Base-by-base conservation (phyloP, 768 basidiomycete species). In the Auricularia sp. region DNA sequence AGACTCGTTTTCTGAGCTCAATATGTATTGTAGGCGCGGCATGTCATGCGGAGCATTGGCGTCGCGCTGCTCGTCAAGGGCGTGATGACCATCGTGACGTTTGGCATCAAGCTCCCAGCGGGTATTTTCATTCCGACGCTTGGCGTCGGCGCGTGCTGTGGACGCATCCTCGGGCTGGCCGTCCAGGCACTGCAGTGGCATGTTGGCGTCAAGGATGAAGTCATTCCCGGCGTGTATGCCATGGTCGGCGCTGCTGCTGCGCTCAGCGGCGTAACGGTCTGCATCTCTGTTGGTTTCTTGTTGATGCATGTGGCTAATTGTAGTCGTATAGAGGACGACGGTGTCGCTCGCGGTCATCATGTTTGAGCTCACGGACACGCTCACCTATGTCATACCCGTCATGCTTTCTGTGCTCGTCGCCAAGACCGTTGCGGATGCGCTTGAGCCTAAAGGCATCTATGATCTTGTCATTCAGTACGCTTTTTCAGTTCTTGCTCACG, bases 41-140 rank as follows among this genome's bases (percentile, higher is more conserved):
- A 84, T 0, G 82, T 94, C 43, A 80, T 88, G 44, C 76, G 74
- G 23, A 80, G 85, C 3, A 83, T 98, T 66, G 76, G 83, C n/a
- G 77, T 87, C 16, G 90, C 94, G 0, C 82, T 96, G 79, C 51
- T 93, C 51, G 83, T 93, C 70, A 96, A 95, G 72, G 88, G 85
- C 1, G 79, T 79, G 2, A 74, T 97, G 63, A 94, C 93, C 0
- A 78, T 93, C 62, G 80, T 96, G 43, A 98, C 96, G 0, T 98
- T 98, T 66, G 97, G 96, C 6, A 91, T 96, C 77, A 91, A 88
- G 70, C 70, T 93, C 18, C 90, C 90, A 60, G 93, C 94, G 14
- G 96, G 97, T 3, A 97, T 98, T 68, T 99, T 99, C 75, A 92
- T 99, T 47, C 97, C 97, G 0, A 91, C 93, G 0, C 84, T 99